Percentiles rank a stretch among this genome's conserved stretches.
Conservation (phyloP, 2,329 filamentous ascomycete genomes). For the Coniochaeta prunicola region DNA sequence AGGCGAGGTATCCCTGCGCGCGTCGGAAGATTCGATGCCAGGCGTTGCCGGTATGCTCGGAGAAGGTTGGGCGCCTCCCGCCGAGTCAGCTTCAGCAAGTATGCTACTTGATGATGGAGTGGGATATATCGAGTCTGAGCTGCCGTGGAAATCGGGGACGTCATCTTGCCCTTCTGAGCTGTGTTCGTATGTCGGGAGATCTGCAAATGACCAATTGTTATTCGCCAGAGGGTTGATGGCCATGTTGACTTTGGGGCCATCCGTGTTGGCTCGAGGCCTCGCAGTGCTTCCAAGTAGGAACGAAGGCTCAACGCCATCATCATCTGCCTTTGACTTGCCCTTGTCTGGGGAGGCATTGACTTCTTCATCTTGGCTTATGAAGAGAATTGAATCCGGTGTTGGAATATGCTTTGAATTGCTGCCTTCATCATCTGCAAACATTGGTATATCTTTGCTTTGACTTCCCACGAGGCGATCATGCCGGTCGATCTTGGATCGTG, state of each 20-base stretch:
- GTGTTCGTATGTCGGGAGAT: constrained; percentile 4
- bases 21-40: not conserved
- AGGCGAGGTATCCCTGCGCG: not conserved
- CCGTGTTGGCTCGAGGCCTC: constrained; percentile 48
- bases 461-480: constrained; percentile 1
- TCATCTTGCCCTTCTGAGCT: not conserved
- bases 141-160: not conserved
- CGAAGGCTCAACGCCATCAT: constrained; percentile 1
- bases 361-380: constrained; percentile 2
- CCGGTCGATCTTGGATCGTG: constrained; percentile 27
- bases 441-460: not conserved
- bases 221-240: constrained; percentile 46
- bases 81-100: not conserved
- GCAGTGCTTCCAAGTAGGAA: constrained; percentile 9
- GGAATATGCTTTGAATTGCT: not conserved
- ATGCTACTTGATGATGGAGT: not conserved
- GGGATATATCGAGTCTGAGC: not conserved
- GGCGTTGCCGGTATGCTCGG: not conserved
- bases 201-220: constrained; percentile 54
- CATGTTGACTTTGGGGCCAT: constrained; percentile 40
- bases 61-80: not conserved
- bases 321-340: constrained; percentile 4
- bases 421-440: not conserved
- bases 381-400: not conserved
- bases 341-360: constrained; percentile 1